Evolutionary conservation across 139 green algal species (phyloP).

Genomic region (Zygnema circumcarinatum): DNA sequence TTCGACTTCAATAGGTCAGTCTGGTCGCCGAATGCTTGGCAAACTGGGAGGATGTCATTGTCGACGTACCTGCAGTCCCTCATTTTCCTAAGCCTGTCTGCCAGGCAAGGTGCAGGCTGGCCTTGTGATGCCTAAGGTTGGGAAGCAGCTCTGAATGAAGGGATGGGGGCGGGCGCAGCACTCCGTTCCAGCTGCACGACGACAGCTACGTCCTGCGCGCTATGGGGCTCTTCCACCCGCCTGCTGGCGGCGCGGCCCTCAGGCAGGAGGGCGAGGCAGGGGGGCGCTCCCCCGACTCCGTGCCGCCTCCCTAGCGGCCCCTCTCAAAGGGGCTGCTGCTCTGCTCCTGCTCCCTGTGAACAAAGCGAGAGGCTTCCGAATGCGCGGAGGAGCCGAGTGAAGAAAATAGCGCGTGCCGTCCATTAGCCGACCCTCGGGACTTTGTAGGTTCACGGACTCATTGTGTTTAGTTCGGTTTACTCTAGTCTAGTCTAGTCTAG

Average conservation of each 20-base stretch:
- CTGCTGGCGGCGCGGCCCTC: neutral
- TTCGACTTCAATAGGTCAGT: slow-evolving; percentile 80
- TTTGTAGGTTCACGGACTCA: too few species aligned
- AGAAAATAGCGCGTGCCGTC: too few species aligned
- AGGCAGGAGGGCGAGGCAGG: neutral
- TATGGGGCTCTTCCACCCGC: slow-evolving; percentile 34
- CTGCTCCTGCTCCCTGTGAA: too few species aligned
- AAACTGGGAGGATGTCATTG: neutral
- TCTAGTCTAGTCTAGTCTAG: too few species aligned
- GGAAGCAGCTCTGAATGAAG: neutral
- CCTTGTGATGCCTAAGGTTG: neutral
- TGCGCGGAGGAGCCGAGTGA: too few species aligned
- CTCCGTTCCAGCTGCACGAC: slow-evolving; percentile 83
- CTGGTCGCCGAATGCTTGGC: neutral
- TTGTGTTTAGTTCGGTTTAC: too few species aligned
- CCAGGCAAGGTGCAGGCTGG: neutral
- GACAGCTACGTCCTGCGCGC: slow-evolving; percentile 78
- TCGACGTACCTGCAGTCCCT: neutral
- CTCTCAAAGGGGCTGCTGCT: too few species aligned
- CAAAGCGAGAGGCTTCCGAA: too few species aligned
- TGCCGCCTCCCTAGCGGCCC: too few species aligned
- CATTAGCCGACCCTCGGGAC: too few species aligned
- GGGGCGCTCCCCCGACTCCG: too few species aligned
- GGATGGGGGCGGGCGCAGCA: neutral
- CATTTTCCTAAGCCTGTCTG: neutral